Base-by-base conservation (phyloP, 441 rosid species). In the Breynia disticha region DNA sequence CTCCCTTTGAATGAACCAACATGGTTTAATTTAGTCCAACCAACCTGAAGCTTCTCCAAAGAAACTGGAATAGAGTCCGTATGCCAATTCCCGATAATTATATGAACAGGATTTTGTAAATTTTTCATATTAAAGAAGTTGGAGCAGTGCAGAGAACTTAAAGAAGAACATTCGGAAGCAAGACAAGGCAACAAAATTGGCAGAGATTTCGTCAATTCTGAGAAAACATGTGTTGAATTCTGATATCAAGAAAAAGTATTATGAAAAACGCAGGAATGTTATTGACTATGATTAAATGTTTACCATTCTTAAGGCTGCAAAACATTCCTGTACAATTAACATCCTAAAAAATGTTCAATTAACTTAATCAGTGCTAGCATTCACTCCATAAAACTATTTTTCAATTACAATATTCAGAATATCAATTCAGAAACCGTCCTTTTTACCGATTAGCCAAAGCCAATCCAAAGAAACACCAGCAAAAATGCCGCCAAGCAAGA, bases 401-500 rank as follows among this genome's bases (percentile, higher is more conserved):
- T 24, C 32, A 24, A 24, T 7, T 7, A 2, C 32, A 24, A 24
- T 7, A 2, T 7, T 24, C 32, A 24, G 32, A 24, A 24, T 2
- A 24, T 24, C 7, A 7, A 24, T 46, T 67, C 46, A 72, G 44
- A 80, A 83, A 10, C 73, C 73, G 54, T 64, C 28, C 5, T 70
- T 69, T 48, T 81, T 85, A n/a, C 95, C 94, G 48, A 91, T 81
- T 42, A 91, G 82, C 96, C 98, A 91, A 65, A 90, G 62, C 96
- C 96, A 90, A 56, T 75, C 95, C 38, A 87, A 81, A 16, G 87
- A 16, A 64, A 78, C 80, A 7, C 98, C 96, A 1, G 81, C 64
- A 69, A 82, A 73, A 58, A 82, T 61, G 37, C 98, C 98, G 0
- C 71, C 80, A 54, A 78, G 19, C 7, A 83, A 48, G 61, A 73